phyloP scores from a whole-genome alignment of 75 land plant genomes.

The Selaginella tamariscina region DNA sequence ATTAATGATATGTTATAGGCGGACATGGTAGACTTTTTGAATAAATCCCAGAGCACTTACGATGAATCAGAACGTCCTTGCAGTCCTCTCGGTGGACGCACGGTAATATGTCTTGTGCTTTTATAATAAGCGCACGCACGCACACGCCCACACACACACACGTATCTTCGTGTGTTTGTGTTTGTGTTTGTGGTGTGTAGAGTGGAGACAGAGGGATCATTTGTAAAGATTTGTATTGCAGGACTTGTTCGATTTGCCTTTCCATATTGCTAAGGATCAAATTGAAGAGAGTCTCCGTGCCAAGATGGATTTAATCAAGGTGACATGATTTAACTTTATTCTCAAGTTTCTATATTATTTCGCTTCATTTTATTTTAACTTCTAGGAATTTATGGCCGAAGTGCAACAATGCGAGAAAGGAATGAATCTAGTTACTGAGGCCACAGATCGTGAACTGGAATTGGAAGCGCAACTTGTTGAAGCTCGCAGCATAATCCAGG shows the following conservation, averaged over 20 bases:
- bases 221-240: not conserved
- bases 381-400: constrained; percentile 75
- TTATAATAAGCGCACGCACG: no score
- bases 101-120: not conserved
- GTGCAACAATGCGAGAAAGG: constrained; percentile 81
- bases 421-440: constrained; percentile 67
- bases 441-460: constrained; percentile 90
- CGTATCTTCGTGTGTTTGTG: no score
- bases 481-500: constrained; percentile 94
- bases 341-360: not conserved
- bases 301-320: constrained; percentile 4
- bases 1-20: not conserved
- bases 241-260: constrained; percentile 6
- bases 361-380: not conserved
- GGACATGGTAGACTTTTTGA: not conserved
- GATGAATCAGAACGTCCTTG: not conserved
- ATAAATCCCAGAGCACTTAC: not conserved
- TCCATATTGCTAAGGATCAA: constrained; percentile 9
- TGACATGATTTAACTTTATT: not conserved
- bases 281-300: constrained; percentile 1
- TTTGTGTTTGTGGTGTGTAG: no score
- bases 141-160: no score
- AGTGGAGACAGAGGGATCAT: no score
- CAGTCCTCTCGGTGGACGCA: constrained; percentile 3
- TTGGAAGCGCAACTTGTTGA: constrained; percentile 99